Conservation (phyloP, 192 early-diverging fungal species). For the Dissophora ornata region DNA sequence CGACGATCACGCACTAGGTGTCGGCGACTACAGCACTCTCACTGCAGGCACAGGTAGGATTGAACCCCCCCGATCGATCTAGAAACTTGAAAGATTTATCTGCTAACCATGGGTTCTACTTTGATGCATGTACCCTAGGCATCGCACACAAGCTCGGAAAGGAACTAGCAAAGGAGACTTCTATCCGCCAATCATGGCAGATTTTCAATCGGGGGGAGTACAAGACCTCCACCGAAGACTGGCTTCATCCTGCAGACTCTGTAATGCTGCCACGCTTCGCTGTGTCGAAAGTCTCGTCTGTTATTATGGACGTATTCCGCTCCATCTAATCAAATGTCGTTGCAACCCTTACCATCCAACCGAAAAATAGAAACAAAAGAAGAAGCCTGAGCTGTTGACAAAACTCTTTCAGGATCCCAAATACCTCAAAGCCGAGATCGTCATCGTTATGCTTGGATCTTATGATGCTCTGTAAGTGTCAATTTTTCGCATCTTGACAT, state of each 20-base stretch:
- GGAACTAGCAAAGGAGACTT: slow-evolving; percentile 34
- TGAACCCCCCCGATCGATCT: too few relatives aligned
- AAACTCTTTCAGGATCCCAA: slow-evolving; percentile 43
- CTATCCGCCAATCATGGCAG: slow-evolving; percentile 52
- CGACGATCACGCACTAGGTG: slow-evolving; percentile 53
- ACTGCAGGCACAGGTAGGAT: slow-evolving; percentile 45
- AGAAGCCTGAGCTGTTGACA: slow-evolving; percentile 30
- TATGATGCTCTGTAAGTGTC: slow-evolving; percentile 43
- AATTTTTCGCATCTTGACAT: not conserved
- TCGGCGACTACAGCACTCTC: slow-evolving; percentile 42
- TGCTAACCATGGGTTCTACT: too few relatives aligned
- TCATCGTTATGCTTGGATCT: slow-evolving; percentile 52
- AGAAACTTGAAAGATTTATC: too few relatives aligned
- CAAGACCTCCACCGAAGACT: slow-evolving; percentile 46
- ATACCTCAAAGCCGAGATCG: slow-evolving; percentile 45
- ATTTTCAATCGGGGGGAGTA: slow-evolving; percentile 53
- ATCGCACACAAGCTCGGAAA: slow-evolving; percentile 31
- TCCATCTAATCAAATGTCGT: too few relatives aligned
- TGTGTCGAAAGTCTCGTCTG: too few relatives aligned
- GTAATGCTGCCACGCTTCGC: slow-evolving; percentile 14
- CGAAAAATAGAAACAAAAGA: slow-evolving; percentile 49
- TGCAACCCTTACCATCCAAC: too few relatives aligned
- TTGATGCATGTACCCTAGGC: too few relatives aligned
- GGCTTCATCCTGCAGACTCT: slow-evolving; percentile 52
- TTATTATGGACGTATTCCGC: too few relatives aligned